These are phyloP conservation scores for Emmonsiellopsis sp. DNA, from an alignment of 2,329 filamentous ascomycete species.

Conservation along the genomic window DNA sequence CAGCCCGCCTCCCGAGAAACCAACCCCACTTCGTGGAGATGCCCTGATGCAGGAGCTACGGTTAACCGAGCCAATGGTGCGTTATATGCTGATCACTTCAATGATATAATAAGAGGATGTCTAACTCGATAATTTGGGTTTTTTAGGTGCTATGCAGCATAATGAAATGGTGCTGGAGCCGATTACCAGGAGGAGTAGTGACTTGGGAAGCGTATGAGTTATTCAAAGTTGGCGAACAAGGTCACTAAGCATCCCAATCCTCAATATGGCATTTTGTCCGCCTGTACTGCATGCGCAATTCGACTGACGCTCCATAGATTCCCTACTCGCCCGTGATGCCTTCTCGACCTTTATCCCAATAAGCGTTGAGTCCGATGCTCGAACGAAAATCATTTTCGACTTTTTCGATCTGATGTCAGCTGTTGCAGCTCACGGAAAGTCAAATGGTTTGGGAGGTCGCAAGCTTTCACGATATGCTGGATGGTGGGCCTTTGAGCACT, in stretches of 20 bases:
- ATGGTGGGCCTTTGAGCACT: slow-evolving; percentile 97
- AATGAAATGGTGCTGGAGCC: slow-evolving; percentile 97
- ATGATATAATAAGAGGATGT: not conserved
- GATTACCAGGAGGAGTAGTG: slow-evolving; percentile 81
- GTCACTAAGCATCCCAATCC: slow-evolving; percentile 41
- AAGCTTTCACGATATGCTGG: slow-evolving; percentile 92
- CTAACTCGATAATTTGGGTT: slow-evolving; percentile 7
- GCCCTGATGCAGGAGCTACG: slow-evolving; percentile 74
- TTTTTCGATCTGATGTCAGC: slow-evolving; percentile 92
- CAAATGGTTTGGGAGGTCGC: slow-evolving; percentile 82
- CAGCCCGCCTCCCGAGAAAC: slow-evolving; percentile 53
- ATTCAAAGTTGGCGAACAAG: slow-evolving; percentile 88
- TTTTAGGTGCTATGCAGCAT: slow-evolving; percentile 79
- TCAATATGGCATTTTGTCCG: not conserved
- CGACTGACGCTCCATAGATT: slow-evolving; percentile 50
- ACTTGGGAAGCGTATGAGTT: slow-evolving; percentile 96
- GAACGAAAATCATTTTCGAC: slow-evolving; percentile 83
- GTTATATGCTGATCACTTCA: slow-evolving; percentile 17
- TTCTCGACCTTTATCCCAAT: slow-evolving; percentile 96
- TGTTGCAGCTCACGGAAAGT: slow-evolving; percentile 85
- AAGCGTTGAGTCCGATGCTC: slow-evolving; percentile 77
- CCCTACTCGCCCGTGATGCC: slow-evolving; percentile 79
- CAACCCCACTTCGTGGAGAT: slow-evolving; percentile 54
- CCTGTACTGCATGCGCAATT: not conserved
- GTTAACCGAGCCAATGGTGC: slow-evolving; percentile 86